These are phyloP conservation scores for Amanita pseudoporphyria DNA, from an alignment of 768 basidiomycete genomes.

Conservation along the genomic window DNA sequence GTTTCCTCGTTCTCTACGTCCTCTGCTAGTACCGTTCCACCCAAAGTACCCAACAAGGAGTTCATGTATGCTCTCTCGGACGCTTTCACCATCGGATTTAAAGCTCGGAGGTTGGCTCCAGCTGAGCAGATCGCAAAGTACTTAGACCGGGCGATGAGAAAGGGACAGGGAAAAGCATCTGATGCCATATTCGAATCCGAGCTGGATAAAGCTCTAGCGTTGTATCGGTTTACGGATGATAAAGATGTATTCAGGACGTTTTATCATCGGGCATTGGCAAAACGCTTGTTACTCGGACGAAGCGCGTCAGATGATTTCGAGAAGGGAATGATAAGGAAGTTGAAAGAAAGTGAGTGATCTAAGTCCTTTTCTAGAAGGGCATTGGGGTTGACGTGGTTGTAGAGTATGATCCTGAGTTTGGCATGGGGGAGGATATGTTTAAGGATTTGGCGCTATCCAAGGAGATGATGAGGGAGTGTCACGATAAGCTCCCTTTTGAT, in stretches of 20 bases:
- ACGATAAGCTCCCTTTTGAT: constrained; percentile 30
- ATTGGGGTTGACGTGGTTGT: not conserved
- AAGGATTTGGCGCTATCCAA: constrained; percentile 74
- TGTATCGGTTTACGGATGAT: constrained; percentile 85
- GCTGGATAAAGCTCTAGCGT: constrained; percentile 55
- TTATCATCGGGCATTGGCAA: constrained; percentile 84
- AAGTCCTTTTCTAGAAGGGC: not conserved
- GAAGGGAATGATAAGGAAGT: constrained; percentile 70
- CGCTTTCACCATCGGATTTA: constrained; percentile 68
- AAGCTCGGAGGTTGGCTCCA: constrained; percentile 67
- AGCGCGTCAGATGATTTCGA: constrained; percentile 87
- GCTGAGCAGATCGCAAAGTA: constrained; percentile 92
- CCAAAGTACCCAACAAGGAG: constrained; percentile 35
- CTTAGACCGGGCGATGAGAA: constrained; percentile 79
- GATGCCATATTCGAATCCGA: constrained; percentile 54
- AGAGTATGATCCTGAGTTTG: constrained; percentile 96
- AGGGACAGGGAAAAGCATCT: constrained; percentile 63
- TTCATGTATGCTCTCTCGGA: constrained; percentile 63
- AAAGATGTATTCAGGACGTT: constrained; percentile 93
- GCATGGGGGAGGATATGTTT: constrained; percentile 93
- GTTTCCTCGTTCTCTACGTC: constrained; percentile 6
- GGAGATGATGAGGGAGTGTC: constrained; percentile 63
- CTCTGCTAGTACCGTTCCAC: constrained; percentile 23
- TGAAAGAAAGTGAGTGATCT: constrained; percentile 56
- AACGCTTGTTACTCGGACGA: constrained; percentile 72